Conservation (phyloP, 495 filamentous ascomycete genomes). For the Filosporella fistucella region DNA sequence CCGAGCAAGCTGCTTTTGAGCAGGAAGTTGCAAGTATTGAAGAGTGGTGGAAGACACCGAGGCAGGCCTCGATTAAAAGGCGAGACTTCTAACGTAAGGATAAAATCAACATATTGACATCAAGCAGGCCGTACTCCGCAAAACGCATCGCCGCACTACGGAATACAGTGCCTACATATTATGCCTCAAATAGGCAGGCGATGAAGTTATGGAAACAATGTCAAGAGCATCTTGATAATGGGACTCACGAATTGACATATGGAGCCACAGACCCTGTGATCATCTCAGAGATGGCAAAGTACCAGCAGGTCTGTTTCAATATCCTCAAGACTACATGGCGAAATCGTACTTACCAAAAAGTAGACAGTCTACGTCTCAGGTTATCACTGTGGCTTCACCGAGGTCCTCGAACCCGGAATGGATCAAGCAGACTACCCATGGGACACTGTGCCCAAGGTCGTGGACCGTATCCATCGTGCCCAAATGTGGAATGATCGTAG, state of each 20-base stretch:
- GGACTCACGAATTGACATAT: neutral
- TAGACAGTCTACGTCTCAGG: neutral
- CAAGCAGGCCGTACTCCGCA: neutral
- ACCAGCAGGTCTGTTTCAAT: too few relatives aligned
- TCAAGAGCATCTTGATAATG: neutral
- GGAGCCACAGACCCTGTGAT: neutral
- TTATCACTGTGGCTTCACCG: neutral
- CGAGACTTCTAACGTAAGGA: too few relatives aligned
- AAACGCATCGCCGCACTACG: neutral
- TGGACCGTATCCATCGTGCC: neutral
- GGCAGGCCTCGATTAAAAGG: neutral
- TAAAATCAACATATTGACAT: too few relatives aligned
- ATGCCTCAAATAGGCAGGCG: neutral
- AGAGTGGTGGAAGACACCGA: neutral
- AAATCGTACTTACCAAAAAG: too few relatives aligned
- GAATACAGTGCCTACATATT: neutral
- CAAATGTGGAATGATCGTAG: neutral
- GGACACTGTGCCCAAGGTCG: neutral
- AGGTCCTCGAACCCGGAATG: neutral
- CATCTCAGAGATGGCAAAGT: neutral
- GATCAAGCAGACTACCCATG: neutral
- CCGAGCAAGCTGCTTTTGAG: neutral
- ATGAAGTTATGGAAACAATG: neutral
- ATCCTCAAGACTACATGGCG: too few relatives aligned
- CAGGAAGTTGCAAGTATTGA: neutral